phyloP scores from a whole-genome alignment of 2,329 filamentous ascomycete species.

The Phaeophleospora eucalypticola region DNA sequence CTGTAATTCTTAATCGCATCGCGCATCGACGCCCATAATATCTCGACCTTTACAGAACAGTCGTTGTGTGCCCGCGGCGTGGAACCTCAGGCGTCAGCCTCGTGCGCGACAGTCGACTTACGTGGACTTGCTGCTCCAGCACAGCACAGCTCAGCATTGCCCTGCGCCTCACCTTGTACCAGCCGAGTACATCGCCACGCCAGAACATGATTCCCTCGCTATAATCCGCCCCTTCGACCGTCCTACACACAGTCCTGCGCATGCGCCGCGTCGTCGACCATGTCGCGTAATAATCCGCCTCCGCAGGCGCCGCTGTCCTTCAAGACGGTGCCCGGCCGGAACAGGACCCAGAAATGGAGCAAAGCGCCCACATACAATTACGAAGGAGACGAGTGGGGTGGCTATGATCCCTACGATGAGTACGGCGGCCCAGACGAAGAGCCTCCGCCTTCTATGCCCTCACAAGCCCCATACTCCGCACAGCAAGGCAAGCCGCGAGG shows the following conservation, averaged over 20 bases:
- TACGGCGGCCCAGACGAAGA: slow-evolving; percentile 50
- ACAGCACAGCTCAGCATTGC: not conserved
- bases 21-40: too few relatives aligned
- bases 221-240: not conserved
- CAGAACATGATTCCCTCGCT: not conserved
- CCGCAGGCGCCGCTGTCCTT: slow-evolving; percentile 50
- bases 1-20: slow-evolving; percentile 1
- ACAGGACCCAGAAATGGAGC: slow-evolving; percentile 92
- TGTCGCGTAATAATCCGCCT: slow-evolving; percentile 18
- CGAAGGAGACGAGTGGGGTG: slow-evolving; percentile 91
- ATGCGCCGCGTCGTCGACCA: slow-evolving; percentile 10
- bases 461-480: slow-evolving; percentile 13
- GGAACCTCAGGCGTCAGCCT: not conserved
- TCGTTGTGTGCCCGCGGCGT: not conserved
- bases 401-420: slow-evolving; percentile 54
- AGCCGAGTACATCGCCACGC: not conserved
- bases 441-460: slow-evolving; percentile 32
- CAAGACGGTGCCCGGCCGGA: slow-evolving; percentile 79
- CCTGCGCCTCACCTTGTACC: not conserved
- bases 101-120: not conserved
- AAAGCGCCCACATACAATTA: slow-evolving; percentile 83
- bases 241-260: not conserved
- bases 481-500: slow-evolving; percentile 32
- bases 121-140: not conserved
- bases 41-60: too few relatives aligned